Evolutionary conservation across 208 protist genomes (phyloP).

Genomic region (Entamoeba moshkovskii): DNA sequence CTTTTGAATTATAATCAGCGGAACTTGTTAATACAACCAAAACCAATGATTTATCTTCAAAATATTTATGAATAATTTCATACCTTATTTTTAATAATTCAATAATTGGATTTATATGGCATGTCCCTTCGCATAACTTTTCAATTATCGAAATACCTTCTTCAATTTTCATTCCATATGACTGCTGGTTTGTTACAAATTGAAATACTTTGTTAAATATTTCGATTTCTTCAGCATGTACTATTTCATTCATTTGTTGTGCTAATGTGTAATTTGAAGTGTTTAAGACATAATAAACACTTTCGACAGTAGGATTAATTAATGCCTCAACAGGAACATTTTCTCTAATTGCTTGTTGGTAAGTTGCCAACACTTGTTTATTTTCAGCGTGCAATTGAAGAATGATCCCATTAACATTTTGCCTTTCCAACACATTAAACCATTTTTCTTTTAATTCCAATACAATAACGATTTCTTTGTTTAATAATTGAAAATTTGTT

Average conservation of each 20-base stretch:
- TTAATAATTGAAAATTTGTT: background rate
- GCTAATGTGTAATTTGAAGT: background rate
- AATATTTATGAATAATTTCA: background rate
- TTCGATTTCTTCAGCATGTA: background rate
- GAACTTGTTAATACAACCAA: background rate
- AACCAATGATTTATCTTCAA: background rate
- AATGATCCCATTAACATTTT: background rate
- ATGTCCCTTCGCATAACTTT: background rate
- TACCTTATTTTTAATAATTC: background rate
- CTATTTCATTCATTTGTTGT: background rate
- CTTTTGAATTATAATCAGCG: background rate
- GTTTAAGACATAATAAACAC: background rate
- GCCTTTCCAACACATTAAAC: background rate
- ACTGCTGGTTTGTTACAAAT: background rate
- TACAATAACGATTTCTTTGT: background rate
- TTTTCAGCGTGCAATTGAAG: background rate
- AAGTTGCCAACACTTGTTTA: background rate
- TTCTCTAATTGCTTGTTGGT: background rate
- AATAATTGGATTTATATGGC: background rate
- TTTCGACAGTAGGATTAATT: background rate
- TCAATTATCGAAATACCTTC: background rate
- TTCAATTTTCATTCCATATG: background rate
- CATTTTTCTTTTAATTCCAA: background rate
- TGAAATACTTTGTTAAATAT: background rate
- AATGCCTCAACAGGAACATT: background rate